Evolutionary conservation across 495 filamentous ascomycete genomes (phyloP).

Genomic region (Stereocaulon alpinum): DNA sequence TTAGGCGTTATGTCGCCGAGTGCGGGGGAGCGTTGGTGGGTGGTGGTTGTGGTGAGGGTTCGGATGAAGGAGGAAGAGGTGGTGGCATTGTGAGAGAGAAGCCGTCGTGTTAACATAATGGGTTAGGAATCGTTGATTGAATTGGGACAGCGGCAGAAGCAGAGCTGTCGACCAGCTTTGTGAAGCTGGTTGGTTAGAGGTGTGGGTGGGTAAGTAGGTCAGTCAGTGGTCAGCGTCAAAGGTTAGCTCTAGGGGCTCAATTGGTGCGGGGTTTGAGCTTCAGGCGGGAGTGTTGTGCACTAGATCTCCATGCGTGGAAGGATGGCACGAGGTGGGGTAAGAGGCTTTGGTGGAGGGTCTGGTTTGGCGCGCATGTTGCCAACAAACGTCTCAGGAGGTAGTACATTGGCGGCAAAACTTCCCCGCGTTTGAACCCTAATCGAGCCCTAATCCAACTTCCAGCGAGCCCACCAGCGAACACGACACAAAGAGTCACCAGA

Average conservation of each 20-base stretch:
- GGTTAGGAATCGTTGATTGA: neutral
- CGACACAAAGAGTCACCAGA: neutral
- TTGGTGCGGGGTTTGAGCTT: neutral
- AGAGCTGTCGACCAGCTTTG: constrained; percentile 1
- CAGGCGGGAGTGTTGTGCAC: neutral
- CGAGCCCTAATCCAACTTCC: neutral
- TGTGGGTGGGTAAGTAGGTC: neutral
- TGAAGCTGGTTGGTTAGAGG: neutral
- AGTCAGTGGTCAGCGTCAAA: neutral
- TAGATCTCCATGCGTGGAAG: constrained; percentile 3
- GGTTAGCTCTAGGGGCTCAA: constrained; percentile 1
- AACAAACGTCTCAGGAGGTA: neutral
- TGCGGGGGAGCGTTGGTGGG: constrained; percentile 54
- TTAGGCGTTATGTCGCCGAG: constrained; percentile 73
- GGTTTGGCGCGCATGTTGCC: constrained; percentile 1
- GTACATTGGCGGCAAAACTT: neutral
- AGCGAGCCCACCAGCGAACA: neutral
- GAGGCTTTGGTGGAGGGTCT: neutral
- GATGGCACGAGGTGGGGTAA: neutral
- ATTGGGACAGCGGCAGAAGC: constrained; percentile 12
- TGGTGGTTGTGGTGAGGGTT: constrained; percentile 49
- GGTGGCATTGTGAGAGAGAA: constrained; percentile 31
- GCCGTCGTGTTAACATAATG: constrained; percentile 41
- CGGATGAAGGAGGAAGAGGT: constrained; percentile 38
- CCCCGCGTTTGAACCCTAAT: neutral